These are phyloP conservation scores for Colletotrichum tofieldiae DNA, from an alignment of 2,329 filamentous ascomycete species.

Conservation along the genomic window DNA sequence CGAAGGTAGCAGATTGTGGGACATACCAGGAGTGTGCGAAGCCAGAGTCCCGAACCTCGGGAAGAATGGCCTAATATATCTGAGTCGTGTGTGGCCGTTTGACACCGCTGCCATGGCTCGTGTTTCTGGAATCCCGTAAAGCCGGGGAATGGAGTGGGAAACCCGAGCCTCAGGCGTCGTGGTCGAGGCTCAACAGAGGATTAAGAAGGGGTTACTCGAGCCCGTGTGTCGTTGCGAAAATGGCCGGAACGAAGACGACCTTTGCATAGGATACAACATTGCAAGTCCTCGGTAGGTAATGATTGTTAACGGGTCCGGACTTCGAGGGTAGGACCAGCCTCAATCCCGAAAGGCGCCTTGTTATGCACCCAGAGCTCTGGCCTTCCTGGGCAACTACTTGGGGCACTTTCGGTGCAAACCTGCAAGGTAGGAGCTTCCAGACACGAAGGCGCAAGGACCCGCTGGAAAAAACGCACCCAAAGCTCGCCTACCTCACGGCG, in stretches of 20 bases:
- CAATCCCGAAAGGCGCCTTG: not conserved
- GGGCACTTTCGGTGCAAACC: not conserved
- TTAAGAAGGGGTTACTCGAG: not conserved
- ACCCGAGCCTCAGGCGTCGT: not conserved
- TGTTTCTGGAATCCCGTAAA: slow-evolving; percentile 6
- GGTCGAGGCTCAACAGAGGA: slow-evolving; percentile 1
- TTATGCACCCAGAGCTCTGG: not conserved
- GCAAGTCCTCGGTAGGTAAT: not conserved
- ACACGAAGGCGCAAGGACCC: slow-evolving; percentile 4
- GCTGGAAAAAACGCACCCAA: not conserved
- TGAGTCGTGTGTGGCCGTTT: slow-evolving; percentile 33
- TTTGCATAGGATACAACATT: not conserved
- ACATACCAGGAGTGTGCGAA: not conserved
- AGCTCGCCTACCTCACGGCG: not conserved
- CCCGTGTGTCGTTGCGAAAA: not conserved
- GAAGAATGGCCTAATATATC: slow-evolving; percentile 30
- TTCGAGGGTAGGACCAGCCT: not conserved
- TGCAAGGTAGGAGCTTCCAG: slow-evolving; percentile 4
- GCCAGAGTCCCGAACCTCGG: not conserved
- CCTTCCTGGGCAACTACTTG: slow-evolving; percentile 2
- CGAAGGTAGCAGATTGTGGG: slow-evolving; percentile 13
- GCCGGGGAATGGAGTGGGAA: slow-evolving; percentile 9
- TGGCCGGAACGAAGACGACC: not conserved
- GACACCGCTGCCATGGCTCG: not conserved
- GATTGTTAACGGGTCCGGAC: not conserved